Conservation (phyloP, 441 rosid species). For the Brassica hybrid region DNA sequence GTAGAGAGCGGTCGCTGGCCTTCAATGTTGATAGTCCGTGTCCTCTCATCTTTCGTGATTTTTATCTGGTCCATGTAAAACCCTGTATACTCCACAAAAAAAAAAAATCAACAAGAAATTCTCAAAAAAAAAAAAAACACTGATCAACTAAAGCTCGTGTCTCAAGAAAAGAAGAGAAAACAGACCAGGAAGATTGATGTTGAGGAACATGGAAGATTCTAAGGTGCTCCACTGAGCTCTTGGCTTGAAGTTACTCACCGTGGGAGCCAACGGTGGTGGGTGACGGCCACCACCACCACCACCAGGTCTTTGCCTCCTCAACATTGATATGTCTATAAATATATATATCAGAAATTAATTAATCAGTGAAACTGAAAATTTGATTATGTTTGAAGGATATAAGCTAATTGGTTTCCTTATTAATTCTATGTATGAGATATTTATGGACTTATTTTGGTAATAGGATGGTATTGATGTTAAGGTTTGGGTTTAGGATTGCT, state of each 20-base stretch:
- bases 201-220: constrained; percentile 38
- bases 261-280: constrained; percentile 42
- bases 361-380: constrained; percentile 4
- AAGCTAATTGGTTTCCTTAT: not conserved
- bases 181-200: constrained; percentile 52
- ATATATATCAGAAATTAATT: not conserved
- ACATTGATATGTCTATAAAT: constrained; percentile 5
- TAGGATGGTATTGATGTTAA: constrained; percentile 19
- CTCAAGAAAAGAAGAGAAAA: not conserved
- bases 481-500: constrained; percentile 44
- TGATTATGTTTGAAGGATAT: constrained; percentile 16
- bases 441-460: not conserved
- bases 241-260: constrained; percentile 45
- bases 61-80: constrained; percentile 44
- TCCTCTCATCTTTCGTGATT: constrained; percentile 29
- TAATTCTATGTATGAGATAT: constrained; percentile 1
- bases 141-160: not conserved
- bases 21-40: constrained; percentile 32
- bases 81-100: constrained; percentile 32
- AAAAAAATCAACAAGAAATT: not conserved
- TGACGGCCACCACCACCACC: constrained; percentile 35
- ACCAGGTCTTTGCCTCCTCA: constrained; percentile 27
- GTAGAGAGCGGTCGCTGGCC: constrained; percentile 46
- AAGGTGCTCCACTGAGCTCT: constrained; percentile 50
- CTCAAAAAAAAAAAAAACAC: not conserved